Percentiles rank a stretch among this genome's conserved stretches.
phyloP scores from a whole-genome alignment of 2,329 filamentous ascomycete genomes.

The Dothistroma septosporum region DNA sequence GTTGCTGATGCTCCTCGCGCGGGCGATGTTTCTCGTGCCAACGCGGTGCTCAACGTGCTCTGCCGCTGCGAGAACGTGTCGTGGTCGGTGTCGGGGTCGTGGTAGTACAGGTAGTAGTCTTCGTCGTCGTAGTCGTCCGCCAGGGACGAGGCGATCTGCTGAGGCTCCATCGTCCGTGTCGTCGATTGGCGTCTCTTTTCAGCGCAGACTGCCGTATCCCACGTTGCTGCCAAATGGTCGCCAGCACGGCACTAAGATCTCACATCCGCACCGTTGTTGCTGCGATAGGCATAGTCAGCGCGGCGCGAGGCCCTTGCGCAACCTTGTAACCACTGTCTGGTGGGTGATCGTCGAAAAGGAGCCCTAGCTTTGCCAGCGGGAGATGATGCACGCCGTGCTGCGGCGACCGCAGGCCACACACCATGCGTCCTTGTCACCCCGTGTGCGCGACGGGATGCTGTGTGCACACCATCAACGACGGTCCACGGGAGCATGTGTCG shows the following conservation, averaged over 20 bases:
- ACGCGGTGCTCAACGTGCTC: not conserved
- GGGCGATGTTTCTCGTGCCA: not conserved
- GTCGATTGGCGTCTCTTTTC: not conserved
- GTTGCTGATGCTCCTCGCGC: not conserved
- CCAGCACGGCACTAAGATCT: not conserved
- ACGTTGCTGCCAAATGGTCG: not conserved
- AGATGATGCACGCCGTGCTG: not conserved
- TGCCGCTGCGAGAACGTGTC: not conserved
- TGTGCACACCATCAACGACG: not conserved
- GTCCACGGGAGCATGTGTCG: not conserved
- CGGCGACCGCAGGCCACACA: not conserved
- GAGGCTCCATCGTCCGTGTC: not conserved
- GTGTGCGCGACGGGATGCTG: not conserved
- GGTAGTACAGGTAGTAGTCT: conserved; percentile 37
- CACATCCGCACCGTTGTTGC: not conserved
- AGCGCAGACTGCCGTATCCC: not conserved
- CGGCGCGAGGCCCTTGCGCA: not conserved
- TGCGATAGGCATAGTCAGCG: not conserved
- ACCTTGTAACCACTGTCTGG: not conserved
- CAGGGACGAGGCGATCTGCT: conserved; percentile 3
- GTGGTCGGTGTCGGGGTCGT: conserved; percentile 47
- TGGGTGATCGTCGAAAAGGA: not conserved
- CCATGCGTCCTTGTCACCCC: not conserved
- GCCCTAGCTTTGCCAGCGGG: not conserved
- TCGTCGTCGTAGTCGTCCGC: conserved; percentile 9